Percentiles rank a stretch among this genome's conserved stretches.
These are phyloP conservation scores for Prinsepia uniflora DNA, from an alignment of 306 rosid genomes.

Conservation along the genomic window DNA sequence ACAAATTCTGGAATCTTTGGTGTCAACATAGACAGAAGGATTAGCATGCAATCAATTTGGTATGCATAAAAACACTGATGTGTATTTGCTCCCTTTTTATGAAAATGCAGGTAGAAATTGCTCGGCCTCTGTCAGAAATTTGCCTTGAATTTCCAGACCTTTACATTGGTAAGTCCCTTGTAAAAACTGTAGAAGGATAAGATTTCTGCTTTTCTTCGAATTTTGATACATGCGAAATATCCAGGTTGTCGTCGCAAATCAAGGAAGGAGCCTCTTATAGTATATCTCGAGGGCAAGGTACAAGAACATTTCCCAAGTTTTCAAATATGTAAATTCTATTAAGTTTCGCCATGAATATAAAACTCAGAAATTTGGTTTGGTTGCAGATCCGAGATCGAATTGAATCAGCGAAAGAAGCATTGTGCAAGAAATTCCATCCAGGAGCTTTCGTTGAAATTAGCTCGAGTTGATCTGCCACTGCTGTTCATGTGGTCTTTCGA, in stretches of 20 bases:
- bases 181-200: constrained; percentile 14
- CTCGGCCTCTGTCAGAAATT: constrained; percentile 70
- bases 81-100: not conserved
- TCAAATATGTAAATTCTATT: not conserved
- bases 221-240: constrained; percentile 28
- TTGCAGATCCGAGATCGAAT: constrained; percentile 61
- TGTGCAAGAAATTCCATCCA: constrained; percentile 53
- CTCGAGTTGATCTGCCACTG: constrained; percentile 26
- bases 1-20: not conserved
- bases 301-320: constrained; percentile 8
- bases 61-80: not conserved
- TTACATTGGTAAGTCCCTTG: constrained; percentile 56
- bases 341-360: constrained; percentile 3
- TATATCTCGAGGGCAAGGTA: constrained; percentile 78
- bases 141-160: constrained; percentile 88
- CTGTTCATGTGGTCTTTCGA: constrained; percentile 5
- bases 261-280: constrained; percentile 46
- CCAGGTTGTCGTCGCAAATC: constrained; percentile 72
- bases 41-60: not conserved
- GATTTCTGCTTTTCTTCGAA: constrained; percentile 11
- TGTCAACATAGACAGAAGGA: not conserved
- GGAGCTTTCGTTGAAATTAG: constrained; percentile 50
- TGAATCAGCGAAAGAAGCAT: constrained; percentile 48
- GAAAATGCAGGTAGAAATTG: constrained; percentile 69
- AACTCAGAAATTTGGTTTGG: constrained; percentile 22